Base-by-base conservation (phyloP, 225 moss, liverwort and hornwort genomes). In the Pseudisothecium myosuroides region DNA sequence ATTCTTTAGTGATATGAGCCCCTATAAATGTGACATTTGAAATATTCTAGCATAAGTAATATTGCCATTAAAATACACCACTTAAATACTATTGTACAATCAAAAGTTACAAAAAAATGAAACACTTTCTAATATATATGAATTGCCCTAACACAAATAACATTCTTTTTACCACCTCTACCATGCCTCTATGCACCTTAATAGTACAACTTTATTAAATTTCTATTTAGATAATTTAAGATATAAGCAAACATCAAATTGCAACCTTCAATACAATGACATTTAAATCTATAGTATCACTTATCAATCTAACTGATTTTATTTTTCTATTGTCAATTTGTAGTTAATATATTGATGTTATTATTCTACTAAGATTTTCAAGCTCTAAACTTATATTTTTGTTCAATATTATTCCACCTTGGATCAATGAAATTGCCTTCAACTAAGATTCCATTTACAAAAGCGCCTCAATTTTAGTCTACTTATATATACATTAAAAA, bases 221-320 rank as follows among this genome's bases (percentile, higher is more conserved):
- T 41, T 71, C 8, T 71, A 14, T 71, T 71, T 71, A 41, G 12
- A 71, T 71, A 7, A 41, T 26, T 41, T 15, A 71, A 16, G 3
- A 41, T 41, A 26, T 41, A 26, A 41, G 14, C 4, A 41, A n/a
- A 15, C 0, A 41, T 3, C 27, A 41, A 41, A 71, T 71, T 71
- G 3, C 26, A 41, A 26, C 26, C 26, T 5, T 9, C 26, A n/a
- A n/a, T 41, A 5, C 15, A 41, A 71, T 41, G 9, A 41, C 8
- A n/a, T 68, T 7, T 69, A 41, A 14, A 41, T 26, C 5, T 41
- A 9, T 26, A 14, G 41, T 41, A 71, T 15, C 5, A 71, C 5
- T 0, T 15, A 71, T 26, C 1, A 0, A 41, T 41, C 8, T 71
- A 14, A 41, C 19, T 39, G 8, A 24, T 39, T 21, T 23, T 14